Base-by-base conservation (phyloP, 1,284 basidiomycete species). In the Moesziomyces antarcticus region DNA sequence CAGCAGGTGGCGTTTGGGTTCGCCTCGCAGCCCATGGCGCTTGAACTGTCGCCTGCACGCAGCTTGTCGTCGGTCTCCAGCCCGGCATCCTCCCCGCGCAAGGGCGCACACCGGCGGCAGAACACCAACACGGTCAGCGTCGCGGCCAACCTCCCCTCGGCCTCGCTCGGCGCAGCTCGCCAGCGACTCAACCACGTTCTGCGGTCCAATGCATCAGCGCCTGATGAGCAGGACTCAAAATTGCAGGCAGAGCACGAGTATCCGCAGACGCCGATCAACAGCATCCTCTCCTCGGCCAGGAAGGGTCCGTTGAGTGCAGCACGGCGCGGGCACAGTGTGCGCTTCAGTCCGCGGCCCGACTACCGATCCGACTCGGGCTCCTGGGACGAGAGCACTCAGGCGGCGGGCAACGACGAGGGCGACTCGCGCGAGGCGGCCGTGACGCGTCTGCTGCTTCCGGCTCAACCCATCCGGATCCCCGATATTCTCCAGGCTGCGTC, bases 331-430 rank as follows among this genome's bases (percentile, higher is more conserved):
- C 71, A 65, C 21, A 74, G 63, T 44, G 72, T 74, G 1, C 44
- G 72, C 1, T 74, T 74, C 52, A 74, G 72, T 21, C 72, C 72
- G 25, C 47, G 62, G 35, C 72, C 72, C 0, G 72, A 74, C 42
- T 74, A 70, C 27, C 22, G 72, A 3, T 70, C 67, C n/a, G 72
- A 74, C 53, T 74, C 72, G 21, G 72, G 72, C 9, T 62, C 58
- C 24, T 73, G 65, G 67, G 72, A 67, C 22, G 63, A 70, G 30
- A 62, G 57, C 41, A 37, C 44, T 22, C 61, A 56, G 54, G 51
- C 21, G 21, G 43, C 41, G 30, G 30, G 30, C 2, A 24, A 42
- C 24, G 59, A 44, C 3, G 58, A 27, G 24, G 50, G 27, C 2
- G 55, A 56, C 0, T 44, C 43, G 9, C 37, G 51, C 7, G 56